phyloP scores from a whole-genome alignment of 1,284 basidiomycete species.

The Tetrapyrgos nigripes region DNA sequence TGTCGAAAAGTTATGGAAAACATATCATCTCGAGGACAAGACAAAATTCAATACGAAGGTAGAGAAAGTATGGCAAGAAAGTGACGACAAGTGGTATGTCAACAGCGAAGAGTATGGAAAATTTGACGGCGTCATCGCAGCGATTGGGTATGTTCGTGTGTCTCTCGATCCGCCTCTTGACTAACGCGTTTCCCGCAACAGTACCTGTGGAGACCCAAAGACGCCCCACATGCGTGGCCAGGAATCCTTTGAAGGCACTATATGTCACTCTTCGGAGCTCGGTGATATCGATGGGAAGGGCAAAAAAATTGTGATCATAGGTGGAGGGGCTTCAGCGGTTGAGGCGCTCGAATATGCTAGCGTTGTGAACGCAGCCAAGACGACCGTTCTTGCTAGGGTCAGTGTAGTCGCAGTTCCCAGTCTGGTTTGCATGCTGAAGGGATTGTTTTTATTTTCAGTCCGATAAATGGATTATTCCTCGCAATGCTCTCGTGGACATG shows the following conservation, averaged over 20 bases:
- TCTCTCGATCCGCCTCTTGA: conserved; percentile 55
- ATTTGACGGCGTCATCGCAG: conserved; percentile 66
- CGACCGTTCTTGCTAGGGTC: conserved; percentile 53
- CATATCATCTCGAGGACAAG: conserved; percentile 9
- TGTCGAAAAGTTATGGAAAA: conserved; percentile 23
- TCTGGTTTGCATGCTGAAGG: conserved; percentile 26
- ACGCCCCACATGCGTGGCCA: conserved; percentile 18
- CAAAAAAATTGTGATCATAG: conserved; percentile 59
- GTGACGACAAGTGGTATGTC: conserved; percentile 56
- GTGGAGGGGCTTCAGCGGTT: conserved; percentile 65
- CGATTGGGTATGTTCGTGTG: conserved; percentile 60
- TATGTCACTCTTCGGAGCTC: conserved; percentile 65
- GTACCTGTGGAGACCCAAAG: conserved; percentile 18
- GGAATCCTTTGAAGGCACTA: conserved; percentile 28
- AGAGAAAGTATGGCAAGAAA: conserved; percentile 57
- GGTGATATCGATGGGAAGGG: conserved; percentile 47
- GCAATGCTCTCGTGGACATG: conserved; percentile 61
- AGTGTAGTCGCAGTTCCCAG: conserved; percentile 32
- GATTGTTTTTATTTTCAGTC: conserved; percentile 11
- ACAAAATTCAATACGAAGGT: conserved; percentile 44
- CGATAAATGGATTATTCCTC: conserved; percentile 60
- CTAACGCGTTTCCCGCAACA: conserved; percentile 27
- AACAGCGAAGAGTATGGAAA: conserved; percentile 52
- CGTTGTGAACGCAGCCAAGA: conserved; percentile 47
- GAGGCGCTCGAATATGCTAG: conserved; percentile 66